Evolutionary conservation across 169 alveolate genomes (phyloP), one percentile per base, ranked within the genome.

Genomic region (Plasmodium gaboni): DNA sequence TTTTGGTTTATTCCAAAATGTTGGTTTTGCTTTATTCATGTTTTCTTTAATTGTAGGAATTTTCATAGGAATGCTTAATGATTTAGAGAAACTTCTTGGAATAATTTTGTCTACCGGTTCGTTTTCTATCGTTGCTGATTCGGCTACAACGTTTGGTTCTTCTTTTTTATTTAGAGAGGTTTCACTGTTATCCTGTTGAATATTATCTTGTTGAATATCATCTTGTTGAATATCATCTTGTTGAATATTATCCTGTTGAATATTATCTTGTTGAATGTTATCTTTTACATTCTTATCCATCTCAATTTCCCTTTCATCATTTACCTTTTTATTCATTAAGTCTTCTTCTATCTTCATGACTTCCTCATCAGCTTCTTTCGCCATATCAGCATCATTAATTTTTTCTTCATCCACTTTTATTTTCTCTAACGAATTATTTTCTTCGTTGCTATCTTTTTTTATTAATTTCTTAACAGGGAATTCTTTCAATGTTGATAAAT

Each of bases 401-500:
- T 38, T 38, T 38, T 13, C 24, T 55, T 55, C 19, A 55, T 55
- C 8, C 12, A 13, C 13, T 17, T 55, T 55, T 55, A 55, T 17
- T 55, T 55, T 55, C 22, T 55, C 64, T 55, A 55, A 9, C 22
- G 19, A 17, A 12, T 55, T 61, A 61, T 24, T 15, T 5, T n/a
- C 26, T 17, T 26, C 80, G 53, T 5, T 24, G 2, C 22, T 38
- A 17, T 59, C 63, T 48, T 2, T 48, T 1, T 15, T 17, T 42
- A 17, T 46, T 5, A 1, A 48, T 22, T 70, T 70, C 24, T 70
- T 70, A 24, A 46, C 17, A 3, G 80, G 80, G 4, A 70, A 70
- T 50, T 50, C 65, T 70, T 70, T 70, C 51, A 24, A 70, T 12
- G 65, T 46, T 70, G 65, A 46, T 50, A 70, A 9, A 28, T 24